Base-by-base conservation (phyloP, 129 eudicot genomes). In the Lonicera japonica region DNA sequence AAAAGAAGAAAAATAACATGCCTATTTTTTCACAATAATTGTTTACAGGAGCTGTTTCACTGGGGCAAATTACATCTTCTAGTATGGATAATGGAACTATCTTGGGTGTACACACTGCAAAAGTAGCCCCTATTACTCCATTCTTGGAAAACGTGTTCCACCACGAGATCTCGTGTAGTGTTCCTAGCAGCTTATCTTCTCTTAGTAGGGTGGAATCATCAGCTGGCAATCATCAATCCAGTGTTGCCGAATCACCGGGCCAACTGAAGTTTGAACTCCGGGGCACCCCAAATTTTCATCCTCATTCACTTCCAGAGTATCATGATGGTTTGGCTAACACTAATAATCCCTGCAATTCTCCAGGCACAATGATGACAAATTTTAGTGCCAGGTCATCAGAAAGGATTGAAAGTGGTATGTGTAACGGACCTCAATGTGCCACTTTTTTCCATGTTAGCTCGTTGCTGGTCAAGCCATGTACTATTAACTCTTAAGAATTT, bases 261-360 rank as follows among this genome's bases (percentile, higher is more conserved):
- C 86, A 82, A 24, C 71, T 66, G 67, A 85, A 80, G 57, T 76
- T 69, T 72, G 87, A 85, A 66, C 63, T 73, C 62, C 77, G 75
- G 60, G 74, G 75, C 43, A 5, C 68, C 19, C 67, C 80, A 51
- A 87, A 66, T 72, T 79, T 75, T 68, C 90, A 84, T 79, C 95
- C 95, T 57, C 89, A 80, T 68, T 87, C 98, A 25, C 89, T 92
- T 74, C 95, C 96, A 48, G 91, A 85, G 24, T 76, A 77, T 74
- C 80, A 67, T 61, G 88, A 83, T 79, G 86, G 83, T 58, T 69
- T 80, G 46, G 63, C 88, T 75, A 88, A 77, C 13, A 14, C 5
- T 69, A 68, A 67, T 56, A 58, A 43, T 68, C 51, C 75, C 56
- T 53, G 63, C 68, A 77, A 70, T 70, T 84, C 82, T 70, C 78